Evolutionary conservation across 495 filamentous ascomycete genomes (phyloP), one percentile per base, ranked within the genome.

Genomic region (Tricharina praecox): DNA sequence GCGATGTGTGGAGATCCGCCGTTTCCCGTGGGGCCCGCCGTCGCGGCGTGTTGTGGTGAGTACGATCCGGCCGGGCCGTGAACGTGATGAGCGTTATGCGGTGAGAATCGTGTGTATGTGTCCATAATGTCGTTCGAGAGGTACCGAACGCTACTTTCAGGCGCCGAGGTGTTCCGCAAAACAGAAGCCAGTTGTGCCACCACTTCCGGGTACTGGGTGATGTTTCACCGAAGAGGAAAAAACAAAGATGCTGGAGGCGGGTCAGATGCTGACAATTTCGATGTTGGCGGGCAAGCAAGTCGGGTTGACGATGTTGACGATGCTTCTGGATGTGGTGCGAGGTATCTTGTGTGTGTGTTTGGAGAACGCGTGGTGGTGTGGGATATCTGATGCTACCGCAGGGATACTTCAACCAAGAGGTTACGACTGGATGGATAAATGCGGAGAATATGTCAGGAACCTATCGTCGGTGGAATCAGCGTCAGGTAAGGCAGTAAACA

Each of bases 381-480:
- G 53, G 50, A 54, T 56, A 48, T 46, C 45, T 38, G 55, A 49
- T 56, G 42, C 55, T 57, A 56, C 53, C 53, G 48, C 43, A 56
- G 48, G 45, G 23, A n/a, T 48, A 44, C 37, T 28, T 56, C 45
- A 48, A 41, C 39, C 48, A 53, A 55, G 42, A 46, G 34, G 34
- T 18, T 32, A 57, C 52, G 55, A 57, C 53, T 51, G 53, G 54
- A 52, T 52, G 54, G 54, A 53, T 56, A 57, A 57, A 57, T 57
- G 53, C 53, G 54, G 54, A 57, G 55, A 50, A 58, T 57, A 53
- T 57, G 53, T 57, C 54, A 57, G 53, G 53, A 57, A 58, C 53
- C 45, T 53, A 58, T 49, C 53, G 48, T 54, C 54, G 55, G 48
- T 45, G 55, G 45, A 58, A 58, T 54, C 52, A 53, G 55, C 53